These are phyloP conservation scores for Rosa lucieae DNA, from an alignment of 306 rosid genomes.

Conservation along the genomic window DNA sequence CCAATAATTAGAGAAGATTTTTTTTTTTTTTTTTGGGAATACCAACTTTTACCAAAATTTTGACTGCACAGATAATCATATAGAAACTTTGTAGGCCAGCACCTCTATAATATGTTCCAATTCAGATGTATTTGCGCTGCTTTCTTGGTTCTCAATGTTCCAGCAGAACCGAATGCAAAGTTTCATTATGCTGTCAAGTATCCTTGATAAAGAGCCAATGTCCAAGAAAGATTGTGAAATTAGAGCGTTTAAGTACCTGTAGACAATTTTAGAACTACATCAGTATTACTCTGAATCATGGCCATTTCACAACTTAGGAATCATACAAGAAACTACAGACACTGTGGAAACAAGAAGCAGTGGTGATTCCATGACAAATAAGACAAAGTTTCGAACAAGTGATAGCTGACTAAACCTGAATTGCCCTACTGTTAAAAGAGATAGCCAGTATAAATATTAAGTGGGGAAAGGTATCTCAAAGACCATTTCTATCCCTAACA, in stretches of 20 bases:
- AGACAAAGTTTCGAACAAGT: conserved; percentile 20
- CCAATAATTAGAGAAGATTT: background rate
- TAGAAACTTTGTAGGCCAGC: conserved; percentile 3
- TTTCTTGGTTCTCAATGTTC: conserved; percentile 87
- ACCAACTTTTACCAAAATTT: background rate
- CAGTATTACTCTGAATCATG: background rate
- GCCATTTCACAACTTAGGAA: background rate
- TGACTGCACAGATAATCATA: background rate
- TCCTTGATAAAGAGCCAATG: conserved; percentile 97
- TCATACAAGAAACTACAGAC: conserved; percentile 13
- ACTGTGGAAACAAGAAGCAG: conserved; percentile 14
- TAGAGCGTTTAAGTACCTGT: conserved; percentile 84
- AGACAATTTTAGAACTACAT: conserved; percentile 15
- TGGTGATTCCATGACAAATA: conserved; percentile 3
- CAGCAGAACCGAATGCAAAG: conserved; percentile 95
- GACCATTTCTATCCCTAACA: background rate
- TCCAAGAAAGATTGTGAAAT: conserved; percentile 96
- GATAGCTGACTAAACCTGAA: conserved; percentile 4
- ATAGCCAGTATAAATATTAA: background rate
- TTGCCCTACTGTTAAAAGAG: background rate
- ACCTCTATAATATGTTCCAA: conserved; percentile 93
- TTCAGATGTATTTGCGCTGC: conserved; percentile 68
- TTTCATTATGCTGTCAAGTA: conserved; percentile 91
- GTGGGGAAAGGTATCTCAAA: background rate
- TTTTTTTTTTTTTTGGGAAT: background rate